Percentiles rank a stretch among this genome's conserved stretches.
Conservation (phyloP, 2,329 filamentous ascomycete species). For the Hysterium pulicare region DNA sequence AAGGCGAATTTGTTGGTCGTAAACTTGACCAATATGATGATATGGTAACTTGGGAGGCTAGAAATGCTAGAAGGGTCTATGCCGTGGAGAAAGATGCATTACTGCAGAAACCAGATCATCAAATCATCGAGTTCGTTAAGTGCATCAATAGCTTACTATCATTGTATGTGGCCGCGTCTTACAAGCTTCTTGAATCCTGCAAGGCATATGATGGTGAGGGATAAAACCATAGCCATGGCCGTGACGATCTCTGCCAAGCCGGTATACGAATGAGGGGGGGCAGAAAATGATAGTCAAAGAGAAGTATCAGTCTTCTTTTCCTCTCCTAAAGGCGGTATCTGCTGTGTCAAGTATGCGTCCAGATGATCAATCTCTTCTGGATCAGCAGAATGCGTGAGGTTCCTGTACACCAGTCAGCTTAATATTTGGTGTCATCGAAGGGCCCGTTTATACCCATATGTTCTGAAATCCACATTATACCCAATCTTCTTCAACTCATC, state of each 20-base stretch:
- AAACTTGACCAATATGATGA: no score
- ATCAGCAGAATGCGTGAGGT: constrained; percentile 72
- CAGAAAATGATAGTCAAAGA: constrained; percentile 28
- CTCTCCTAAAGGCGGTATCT: constrained; percentile 49
- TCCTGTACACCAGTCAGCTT: constrained; percentile 43
- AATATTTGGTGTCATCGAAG: background rate
- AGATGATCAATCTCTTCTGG: constrained; percentile 78
- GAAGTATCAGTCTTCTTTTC: constrained; percentile 21
- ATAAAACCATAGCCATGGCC: constrained; percentile 21
- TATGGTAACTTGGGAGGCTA: no score
- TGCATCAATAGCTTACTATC: no score
- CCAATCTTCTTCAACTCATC: constrained; percentile 66
- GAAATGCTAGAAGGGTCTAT: no score
- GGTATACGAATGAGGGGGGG: background rate
- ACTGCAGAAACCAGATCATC: no score
- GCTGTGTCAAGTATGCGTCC: constrained; percentile 59
- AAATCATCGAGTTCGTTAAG: no score
- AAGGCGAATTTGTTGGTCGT: no score
- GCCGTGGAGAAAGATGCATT: no score
- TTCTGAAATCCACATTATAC: constrained; percentile 70
- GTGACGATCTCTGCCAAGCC: constrained; percentile 14
- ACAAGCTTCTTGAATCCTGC: constrained; percentile 20
- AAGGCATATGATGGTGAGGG: constrained; percentile 23
- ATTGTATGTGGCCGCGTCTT: background rate
- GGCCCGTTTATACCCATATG: constrained; percentile 69